phyloP scores from a whole-genome alignment of 305 asterid species.

The Fraxinus albicans region DNA sequence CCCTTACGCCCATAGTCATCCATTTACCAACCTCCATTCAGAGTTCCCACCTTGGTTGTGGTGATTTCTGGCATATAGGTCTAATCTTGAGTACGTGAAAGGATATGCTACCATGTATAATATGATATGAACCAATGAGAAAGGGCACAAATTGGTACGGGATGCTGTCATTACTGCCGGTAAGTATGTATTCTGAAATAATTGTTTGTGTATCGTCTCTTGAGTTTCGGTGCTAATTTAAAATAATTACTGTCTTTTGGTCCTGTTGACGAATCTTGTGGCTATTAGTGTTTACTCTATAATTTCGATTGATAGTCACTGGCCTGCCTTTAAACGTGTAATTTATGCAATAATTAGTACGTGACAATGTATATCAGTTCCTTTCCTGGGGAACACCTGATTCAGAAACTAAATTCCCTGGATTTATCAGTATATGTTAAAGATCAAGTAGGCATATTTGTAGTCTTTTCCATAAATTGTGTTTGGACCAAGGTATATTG shows the following conservation, averaged over 20 bases:
- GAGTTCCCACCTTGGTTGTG: not conserved
- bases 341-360: not conserved
- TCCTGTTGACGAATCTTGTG: not conserved
- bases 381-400: not conserved
- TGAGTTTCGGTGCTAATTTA: not conserved
- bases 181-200: not conserved
- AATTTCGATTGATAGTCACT: not conserved
- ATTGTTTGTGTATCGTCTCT: not conserved
- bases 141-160: not conserved
- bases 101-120: not conserved
- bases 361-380: not conserved
- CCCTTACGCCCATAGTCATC: not conserved
- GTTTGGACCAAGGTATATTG: not conserved
- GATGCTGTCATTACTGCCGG: not conserved
- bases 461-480: not conserved
- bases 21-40: not conserved
- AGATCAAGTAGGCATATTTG: not conserved
- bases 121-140: not conserved
- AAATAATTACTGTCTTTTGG: not conserved
- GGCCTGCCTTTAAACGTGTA: not conserved
- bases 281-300: not conserved
- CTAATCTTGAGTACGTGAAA: not conserved
- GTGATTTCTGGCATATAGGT: not conserved
- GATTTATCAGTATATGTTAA: not conserved
- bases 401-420: not conserved